Conservation (phyloP, 2,329 filamentous ascomycete genomes). For the Herpotrichia juniperi region DNA sequence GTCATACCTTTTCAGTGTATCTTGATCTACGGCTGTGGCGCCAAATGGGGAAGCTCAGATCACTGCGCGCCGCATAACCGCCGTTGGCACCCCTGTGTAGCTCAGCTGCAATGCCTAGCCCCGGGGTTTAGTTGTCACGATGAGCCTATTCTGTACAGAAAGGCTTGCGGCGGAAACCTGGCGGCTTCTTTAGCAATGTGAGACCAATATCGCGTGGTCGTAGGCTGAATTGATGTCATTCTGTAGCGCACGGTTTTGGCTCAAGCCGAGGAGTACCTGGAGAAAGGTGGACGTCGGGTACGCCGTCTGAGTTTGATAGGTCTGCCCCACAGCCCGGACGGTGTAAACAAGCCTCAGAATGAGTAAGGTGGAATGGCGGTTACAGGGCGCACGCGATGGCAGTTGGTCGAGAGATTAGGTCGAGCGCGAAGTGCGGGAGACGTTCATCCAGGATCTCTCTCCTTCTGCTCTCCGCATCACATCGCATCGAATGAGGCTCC, state of each 20-base stretch:
- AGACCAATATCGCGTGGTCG: background rate
- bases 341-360: background rate
- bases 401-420: no score
- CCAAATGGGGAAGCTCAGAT: constrained; percentile 2
- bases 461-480: no score
- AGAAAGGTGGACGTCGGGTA: background rate
- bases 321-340: background rate
- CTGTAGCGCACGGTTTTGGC: background rate
- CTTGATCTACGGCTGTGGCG: background rate
- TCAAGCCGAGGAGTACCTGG: background rate
- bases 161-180: background rate
- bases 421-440: background rate
- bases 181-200: background rate
- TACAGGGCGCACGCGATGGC: background rate
- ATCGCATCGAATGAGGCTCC: background rate
- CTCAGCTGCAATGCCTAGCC: no score
- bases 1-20: background rate
- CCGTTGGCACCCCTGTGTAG: no score
- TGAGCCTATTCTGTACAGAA: background rate
- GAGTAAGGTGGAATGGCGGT: background rate
- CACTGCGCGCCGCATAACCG: background rate
- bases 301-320: background rate
- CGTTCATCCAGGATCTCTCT: background rate
- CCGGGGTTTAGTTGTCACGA: background rate
- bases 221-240: background rate